phyloP scores from a whole-genome alignment of 2,329 filamentous ascomycete genomes.

The Neodidymelliopsis sp. region DNA sequence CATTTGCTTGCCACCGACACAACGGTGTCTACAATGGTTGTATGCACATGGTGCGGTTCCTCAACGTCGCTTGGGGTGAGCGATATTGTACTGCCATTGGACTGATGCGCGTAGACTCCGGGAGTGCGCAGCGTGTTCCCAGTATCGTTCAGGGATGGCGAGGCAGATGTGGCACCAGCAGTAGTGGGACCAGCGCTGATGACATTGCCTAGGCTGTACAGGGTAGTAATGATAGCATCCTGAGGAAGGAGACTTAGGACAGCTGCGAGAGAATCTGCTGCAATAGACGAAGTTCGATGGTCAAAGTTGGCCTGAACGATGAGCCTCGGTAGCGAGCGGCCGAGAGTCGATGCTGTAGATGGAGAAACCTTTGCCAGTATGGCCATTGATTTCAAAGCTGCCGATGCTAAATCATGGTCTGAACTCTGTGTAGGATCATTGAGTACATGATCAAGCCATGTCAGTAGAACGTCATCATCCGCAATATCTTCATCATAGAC shows the following conservation, averaged over 20 bases:
- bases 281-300: conserved; percentile 73
- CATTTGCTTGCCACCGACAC: conserved; percentile 85
- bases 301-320: conserved; percentile 83
- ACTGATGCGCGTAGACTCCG: conserved; percentile 54
- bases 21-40: conserved; percentile 93
- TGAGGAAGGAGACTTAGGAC: conserved; percentile 84
- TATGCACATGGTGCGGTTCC: conserved; percentile 78
- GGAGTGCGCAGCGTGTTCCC: conserved; percentile 53
- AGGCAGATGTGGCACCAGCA: conserved; percentile 58
- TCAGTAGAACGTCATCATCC: conserved; percentile 78
- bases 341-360: conserved; percentile 75
- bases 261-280: conserved; percentile 83
- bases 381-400: conserved; percentile 81
- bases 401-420: conserved; percentile 76
- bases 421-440: conserved; percentile 83
- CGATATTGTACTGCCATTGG: conserved; percentile 78
- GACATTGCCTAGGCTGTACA: conserved; percentile 96
- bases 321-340: conserved; percentile 81
- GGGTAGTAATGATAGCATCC: conserved; percentile 90
- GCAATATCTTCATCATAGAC: conserved; percentile 82
- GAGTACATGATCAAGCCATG: conserved; percentile 85
- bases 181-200: conserved; percentile 73
- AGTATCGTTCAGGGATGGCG: conserved; percentile 57
- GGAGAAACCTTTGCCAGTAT: conserved; percentile 79
- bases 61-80: conserved; percentile 77